Evolutionary conservation across 2,329 filamentous ascomycete species (phyloP).

Genomic region (Mycosphaerella sp.): DNA sequence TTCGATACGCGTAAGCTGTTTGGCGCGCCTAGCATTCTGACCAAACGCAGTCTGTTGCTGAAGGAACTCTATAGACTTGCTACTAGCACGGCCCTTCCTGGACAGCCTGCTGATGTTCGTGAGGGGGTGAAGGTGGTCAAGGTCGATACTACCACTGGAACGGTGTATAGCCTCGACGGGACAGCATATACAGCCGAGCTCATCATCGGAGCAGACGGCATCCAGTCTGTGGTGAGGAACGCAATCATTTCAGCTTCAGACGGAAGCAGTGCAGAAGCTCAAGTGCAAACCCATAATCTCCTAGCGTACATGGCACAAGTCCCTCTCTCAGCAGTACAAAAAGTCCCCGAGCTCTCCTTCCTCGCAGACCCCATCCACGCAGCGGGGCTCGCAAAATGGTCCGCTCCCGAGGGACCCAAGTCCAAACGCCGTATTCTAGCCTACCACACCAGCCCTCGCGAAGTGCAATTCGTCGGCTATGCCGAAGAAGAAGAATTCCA

Average conservation of each 20-base stretch:
- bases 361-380: slow-evolving; percentile 2
- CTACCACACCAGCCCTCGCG: slow-evolving; percentile 10
- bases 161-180: background rate
- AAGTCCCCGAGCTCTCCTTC: background rate
- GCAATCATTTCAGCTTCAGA: slow-evolving; percentile 9
- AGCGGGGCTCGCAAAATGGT: slow-evolving; percentile 10
- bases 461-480: slow-evolving; percentile 12
- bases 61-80: slow-evolving; percentile 12
- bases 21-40: slow-evolving; percentile 8
- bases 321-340: slow-evolving; percentile 1
- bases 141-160: slow-evolving; percentile 4
- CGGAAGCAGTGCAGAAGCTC: background rate
- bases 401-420: background rate
- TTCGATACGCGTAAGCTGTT: slow-evolving; percentile 13
- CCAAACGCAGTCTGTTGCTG: slow-evolving; percentile 7
- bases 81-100: slow-evolving; percentile 8
- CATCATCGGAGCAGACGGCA: slow-evolving; percentile 14
- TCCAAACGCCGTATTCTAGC: slow-evolving; percentile 11
- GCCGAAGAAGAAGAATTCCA: slow-evolving; percentile 11
- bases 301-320: slow-evolving; percentile 15
- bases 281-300: slow-evolving; percentile 11
- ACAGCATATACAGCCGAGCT: slow-evolving; percentile 8
- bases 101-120: slow-evolving; percentile 4
- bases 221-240: slow-evolving; percentile 12
- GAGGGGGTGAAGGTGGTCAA: slow-evolving; percentile 2